Base-by-base conservation (phyloP, 2,329 filamentous ascomycete genomes). In the Pyricularia sp. region DNA sequence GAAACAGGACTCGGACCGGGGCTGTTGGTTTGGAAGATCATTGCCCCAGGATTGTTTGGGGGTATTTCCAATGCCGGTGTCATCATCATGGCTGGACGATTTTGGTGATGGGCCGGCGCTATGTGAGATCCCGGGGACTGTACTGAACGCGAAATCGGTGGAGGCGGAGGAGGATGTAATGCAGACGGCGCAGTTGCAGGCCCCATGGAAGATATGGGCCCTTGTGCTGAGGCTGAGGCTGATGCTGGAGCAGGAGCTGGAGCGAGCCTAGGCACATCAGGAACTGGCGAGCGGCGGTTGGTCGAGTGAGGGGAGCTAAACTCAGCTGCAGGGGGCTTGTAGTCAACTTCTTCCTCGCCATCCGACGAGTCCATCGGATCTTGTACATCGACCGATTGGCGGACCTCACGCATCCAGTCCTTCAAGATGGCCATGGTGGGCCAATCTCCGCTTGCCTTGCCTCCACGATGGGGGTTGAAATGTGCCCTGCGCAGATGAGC, bases 401-500 rank as follows among this genome's bases (percentile, higher is more conserved):
- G 81, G 33, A 88, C 83, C 73, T 88, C 86, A 64, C 82, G 81
- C 84, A 88, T 87, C 87, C 86, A 90, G 68, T 81, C 79, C 79
- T 87, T 87, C 71, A 89, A 78, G 69, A 86, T 83, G n/a, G 75
- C 73, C 86, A 89, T 88, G 10, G 82, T 74, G 5, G 86, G 85
- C 82, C 83, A 85, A 72, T 85, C 80, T 17, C 83, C 83, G 42
- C 84, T 84, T 2, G 81, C 82, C 68, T 83, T 87, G 14, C 84
- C 85, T 10, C 84, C 85, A n/a, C 84, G 82, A 76, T 67, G 65
- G 6, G 65, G 65, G 26, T 67, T 92, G 83, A 97, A 98, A 77
- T 98, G 94, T 0, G 91, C 90, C 66, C 94, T 89, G 63, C 94
- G 87, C 11, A 98, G 85, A 77, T 98, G 94, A 0, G 93, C 94